A percentile compares a stretch with the other conserved stretches of the same genome.
phyloP scores from a whole-genome alignment of 495 filamentous ascomycete species.

The Umbilicaria muhlenbergii region DNA sequence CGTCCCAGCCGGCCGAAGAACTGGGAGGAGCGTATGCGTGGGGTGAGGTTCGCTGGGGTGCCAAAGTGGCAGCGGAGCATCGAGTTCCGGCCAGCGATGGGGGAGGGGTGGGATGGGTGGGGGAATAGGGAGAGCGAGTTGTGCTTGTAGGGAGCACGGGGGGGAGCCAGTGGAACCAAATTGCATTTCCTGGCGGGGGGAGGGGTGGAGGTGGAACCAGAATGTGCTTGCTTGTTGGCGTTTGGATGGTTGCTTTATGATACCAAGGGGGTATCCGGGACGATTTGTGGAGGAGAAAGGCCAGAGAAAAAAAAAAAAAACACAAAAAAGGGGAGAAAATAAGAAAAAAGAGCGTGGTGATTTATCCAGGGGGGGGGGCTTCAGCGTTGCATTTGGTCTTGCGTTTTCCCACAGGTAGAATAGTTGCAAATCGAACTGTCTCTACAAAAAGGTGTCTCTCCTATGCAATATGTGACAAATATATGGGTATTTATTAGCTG shows the following conservation, averaged over 20 bases:
- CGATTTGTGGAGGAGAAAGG: background rate
- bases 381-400: background rate
- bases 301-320: background rate
- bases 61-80: conserved; percentile 6
- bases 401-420: background rate
- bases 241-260: conserved; percentile 17
- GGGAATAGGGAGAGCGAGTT: conserved; percentile 3
- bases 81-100: conserved; percentile 10
- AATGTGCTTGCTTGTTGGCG: conserved; percentile 9
- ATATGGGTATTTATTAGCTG: background rate
- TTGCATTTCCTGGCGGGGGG: conserved; percentile 1
- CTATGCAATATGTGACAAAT: background rate
- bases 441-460: background rate
- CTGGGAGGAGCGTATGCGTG: conserved; percentile 17
- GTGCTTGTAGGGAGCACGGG: background rate
- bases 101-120: conserved; percentile 15
- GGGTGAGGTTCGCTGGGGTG: conserved; percentile 20
- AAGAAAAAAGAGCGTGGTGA: conserved; percentile 8
- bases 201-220: conserved; percentile 19
- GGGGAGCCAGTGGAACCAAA: background rate
- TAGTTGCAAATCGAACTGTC: background rate
- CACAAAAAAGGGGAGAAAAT: background rate
- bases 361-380: background rate
- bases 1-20: conserved; percentile 16
- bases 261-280: conserved; percentile 12